Base-by-base conservation (phyloP, 2,329 filamentous ascomycete genomes). In the Monilinia fructigena region DNA sequence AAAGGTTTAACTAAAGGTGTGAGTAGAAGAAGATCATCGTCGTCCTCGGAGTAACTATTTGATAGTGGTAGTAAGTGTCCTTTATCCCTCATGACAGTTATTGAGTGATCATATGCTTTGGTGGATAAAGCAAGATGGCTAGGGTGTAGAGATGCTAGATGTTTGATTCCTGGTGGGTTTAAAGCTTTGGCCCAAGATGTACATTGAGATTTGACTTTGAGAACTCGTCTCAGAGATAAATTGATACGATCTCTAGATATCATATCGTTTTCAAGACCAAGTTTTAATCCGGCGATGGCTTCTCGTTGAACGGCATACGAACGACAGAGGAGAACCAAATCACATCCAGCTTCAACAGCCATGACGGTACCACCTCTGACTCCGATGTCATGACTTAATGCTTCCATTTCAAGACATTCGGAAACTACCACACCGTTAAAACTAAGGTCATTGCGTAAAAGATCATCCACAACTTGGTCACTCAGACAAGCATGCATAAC, bases 371-470 rank as follows among this genome's bases (percentile, higher is more conserved):
- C 95, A 52, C 95, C 94, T 72, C 94, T 93, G 23, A 99, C 93
- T n/a, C 94, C 94, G 60, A 98, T 95, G 73, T 97, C 96, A 75
- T 96, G 92, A 70, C 92, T 95, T 11, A 98, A 84, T 0, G 93
- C 93, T 75, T 97, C 93, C 94, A 98, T 98, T 76, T 97, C 94
- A 10, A 98, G 80, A 71, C 94, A 98, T 75, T 98, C 94, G 0
- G 93, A 97, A 60, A 98, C 92, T 31, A 95, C 93, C 2, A 98
- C 93, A 1, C 94, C 94, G 60, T 92, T 86, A 73, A 98, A 98
- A 2, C 90, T 90, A 31, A 98, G 84, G 71, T 97, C 93, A 68
- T 90, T 89, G n/a, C 94, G 86, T 4, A 98, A 81, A 28, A 97
- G 80, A 67, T 95, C 92, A 74, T 97, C 91, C 3, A 98, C 93